These are phyloP conservation scores for Carallia brachiata DNA, from an alignment of 345 rosid genomes.

Conservation along the genomic window DNA sequence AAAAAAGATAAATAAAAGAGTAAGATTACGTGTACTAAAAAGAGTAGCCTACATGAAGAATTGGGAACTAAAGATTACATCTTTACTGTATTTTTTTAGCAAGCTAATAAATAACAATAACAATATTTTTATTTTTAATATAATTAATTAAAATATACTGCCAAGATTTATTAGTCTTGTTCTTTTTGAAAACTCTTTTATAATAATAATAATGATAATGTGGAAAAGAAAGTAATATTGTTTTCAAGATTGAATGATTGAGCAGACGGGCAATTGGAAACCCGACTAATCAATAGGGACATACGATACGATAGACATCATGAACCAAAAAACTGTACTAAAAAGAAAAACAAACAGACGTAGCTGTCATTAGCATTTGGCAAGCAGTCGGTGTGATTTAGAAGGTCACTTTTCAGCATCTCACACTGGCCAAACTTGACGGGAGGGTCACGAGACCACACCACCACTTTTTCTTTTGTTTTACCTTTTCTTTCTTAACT, in stretches of 20 bases:
- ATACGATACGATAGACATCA: no score
- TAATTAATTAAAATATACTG: no score
- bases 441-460: conserved; percentile 1
- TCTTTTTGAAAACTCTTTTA: no score
- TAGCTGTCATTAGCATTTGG: neutral
- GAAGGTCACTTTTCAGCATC: conserved; percentile 3
- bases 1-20: neutral
- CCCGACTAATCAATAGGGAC: neutral
- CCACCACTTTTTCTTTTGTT: no score
- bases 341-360: no score
- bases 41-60: no score
- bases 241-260: neutral
- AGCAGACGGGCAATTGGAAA: neutral
- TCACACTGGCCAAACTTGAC: conserved; percentile 4
- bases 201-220: neutral
- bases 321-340: no score
- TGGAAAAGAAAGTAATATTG: neutral
- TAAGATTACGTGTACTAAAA: no score
- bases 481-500: no score
- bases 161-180: no score
- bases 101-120: no score
- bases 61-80: neutral
- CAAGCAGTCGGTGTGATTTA: neutral
- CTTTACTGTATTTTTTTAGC: no score
- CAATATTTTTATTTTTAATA: neutral